Percentiles rank a stretch among this genome's conserved stretches.
phyloP scores from a whole-genome alignment of 208 protist genomes.

The Acanthamoeba castellanii region DNA sequence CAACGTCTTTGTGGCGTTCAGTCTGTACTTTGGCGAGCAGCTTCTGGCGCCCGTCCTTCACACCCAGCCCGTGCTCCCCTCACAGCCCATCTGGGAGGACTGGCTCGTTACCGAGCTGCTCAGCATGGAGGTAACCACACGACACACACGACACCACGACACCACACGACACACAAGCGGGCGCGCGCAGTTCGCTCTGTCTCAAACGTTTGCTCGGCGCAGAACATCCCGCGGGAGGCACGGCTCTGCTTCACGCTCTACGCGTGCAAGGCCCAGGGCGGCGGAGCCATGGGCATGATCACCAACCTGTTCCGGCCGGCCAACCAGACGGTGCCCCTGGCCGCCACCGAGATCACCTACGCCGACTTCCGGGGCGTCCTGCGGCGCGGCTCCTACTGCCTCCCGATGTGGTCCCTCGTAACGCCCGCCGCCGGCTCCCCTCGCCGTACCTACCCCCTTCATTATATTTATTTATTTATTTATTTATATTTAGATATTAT shows the following conservation, averaged over 20 bases:
- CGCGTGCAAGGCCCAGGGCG: background rate
- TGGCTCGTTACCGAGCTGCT: slow-evolving; percentile 5
- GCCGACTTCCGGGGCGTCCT: slow-evolving; percentile 9
- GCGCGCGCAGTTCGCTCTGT: no score
- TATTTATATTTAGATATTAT: no score
- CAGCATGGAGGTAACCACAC: background rate
- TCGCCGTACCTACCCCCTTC: background rate
- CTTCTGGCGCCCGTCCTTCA: background rate
- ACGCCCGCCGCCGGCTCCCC: background rate
- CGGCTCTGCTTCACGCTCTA: slow-evolving; percentile 29
- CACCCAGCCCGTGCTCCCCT: slow-evolving; percentile 1
- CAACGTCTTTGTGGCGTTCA: background rate
- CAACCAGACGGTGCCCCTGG: background rate
- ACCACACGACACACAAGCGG: no score
- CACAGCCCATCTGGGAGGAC: background rate
- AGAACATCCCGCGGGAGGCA: slow-evolving; percentile 27
- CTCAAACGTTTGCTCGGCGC: no score
- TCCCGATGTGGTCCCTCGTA: background rate
- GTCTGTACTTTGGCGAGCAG: background rate
- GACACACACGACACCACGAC: no score
- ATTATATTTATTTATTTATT: background rate
- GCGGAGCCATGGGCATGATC: background rate
- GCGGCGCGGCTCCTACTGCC: background rate
- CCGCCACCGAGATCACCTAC: slow-evolving; percentile 12
- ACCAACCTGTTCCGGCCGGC: background rate